Evolutionary conservation across 164 flowering plant species (phyloP), one percentile per base, ranked within the genome.

Genomic region (Houttuynia cordata): DNA sequence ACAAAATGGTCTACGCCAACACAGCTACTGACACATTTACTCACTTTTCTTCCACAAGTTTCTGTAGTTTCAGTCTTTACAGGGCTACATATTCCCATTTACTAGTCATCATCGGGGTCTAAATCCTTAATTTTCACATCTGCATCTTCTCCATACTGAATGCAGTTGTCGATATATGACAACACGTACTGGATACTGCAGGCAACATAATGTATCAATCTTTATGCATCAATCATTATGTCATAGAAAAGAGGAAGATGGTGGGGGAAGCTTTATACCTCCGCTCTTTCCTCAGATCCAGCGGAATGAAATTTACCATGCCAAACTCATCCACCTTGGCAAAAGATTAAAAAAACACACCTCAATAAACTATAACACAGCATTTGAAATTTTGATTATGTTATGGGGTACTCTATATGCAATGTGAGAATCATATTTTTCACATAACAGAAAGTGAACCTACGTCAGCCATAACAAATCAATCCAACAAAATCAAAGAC

Each of bases 51-150:
- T n/a, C 55, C 7, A 21, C 55, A 1, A 52, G 55, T 52, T n/a
- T 12, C 20, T 20, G 9, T n/a, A 52, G 19, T n/a, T 52, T 52
- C 23, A 18, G n/a, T 0, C 20, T 23, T 23, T n/a, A 52, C 23
- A 52, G 18, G 7, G 19, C 7, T 25, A 17, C 12, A 22, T 4
- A 53, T 7, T n/a, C 17, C 19, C 23, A 59, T 56, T 13, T 41
- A 64, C 1, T 62, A 68, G 10, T 66, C 76, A 9, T 78, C 82
- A 4, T 76, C 82, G 7, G 81, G 76, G 72, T 84, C 91, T 51
- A 84, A 86, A 70, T 93, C 98, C 72, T 71, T 84, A n/a, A 93
- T 67, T 75, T 90, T 93, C 73, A 90, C 98, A 70, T 93, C 98
- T 20, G 92, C 92, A 73, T 93, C 89, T 82, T 93, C 98, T 10